Conservation (phyloP, 768 basidiomycete species). For the Russula virescens region DNA sequence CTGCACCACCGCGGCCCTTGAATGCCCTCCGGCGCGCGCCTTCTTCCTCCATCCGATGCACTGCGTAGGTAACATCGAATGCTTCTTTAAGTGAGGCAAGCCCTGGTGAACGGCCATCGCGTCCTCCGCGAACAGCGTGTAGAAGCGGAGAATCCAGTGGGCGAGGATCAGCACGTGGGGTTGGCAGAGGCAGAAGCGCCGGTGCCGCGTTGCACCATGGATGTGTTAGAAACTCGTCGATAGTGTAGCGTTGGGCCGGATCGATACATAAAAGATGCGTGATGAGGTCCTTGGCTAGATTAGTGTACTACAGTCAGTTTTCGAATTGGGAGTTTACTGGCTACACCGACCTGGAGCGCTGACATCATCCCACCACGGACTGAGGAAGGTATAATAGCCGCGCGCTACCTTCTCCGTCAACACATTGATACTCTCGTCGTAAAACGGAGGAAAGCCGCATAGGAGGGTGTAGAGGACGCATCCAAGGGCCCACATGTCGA, state of each 20-base stretch:
- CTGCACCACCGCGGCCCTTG: slow-evolving; percentile 73
- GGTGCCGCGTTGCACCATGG: slow-evolving; percentile 85
- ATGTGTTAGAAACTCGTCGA: slow-evolving; percentile 95
- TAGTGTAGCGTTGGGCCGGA: slow-evolving; percentile 91
- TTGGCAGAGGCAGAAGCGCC: slow-evolving; percentile 58
- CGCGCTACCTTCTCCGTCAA: slow-evolving; percentile 97
- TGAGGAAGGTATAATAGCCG: slow-evolving; percentile 96
- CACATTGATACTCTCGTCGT: slow-evolving; percentile 97
- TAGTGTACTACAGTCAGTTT: slow-evolving; percentile 13
- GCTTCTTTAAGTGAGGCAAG: slow-evolving; percentile 92
- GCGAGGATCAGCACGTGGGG: slow-evolving; percentile 47
- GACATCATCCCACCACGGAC: slow-evolving; percentile 99
- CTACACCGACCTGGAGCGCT: slow-evolving; percentile 57
- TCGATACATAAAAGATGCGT: slow-evolving; percentile 93
- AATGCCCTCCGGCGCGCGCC: slow-evolving; percentile 81
- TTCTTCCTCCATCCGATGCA: slow-evolving; percentile 99
- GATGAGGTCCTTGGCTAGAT: slow-evolving; percentile 87
- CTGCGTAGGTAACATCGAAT: slow-evolving; percentile 97
- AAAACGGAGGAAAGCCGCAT: slow-evolving; percentile 97
- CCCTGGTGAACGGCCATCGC: slow-evolving; percentile 82
- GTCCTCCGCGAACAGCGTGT: slow-evolving; percentile 67
- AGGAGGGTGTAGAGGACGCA: slow-evolving; percentile 98
- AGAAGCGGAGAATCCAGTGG: slow-evolving; percentile 86
- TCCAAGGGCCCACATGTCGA: slow-evolving; percentile 99
- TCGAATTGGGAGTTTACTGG: slow-evolving; percentile 1